Conservation (phyloP, 2,329 filamentous ascomycete genomes). For the Xylaria sp. region DNA sequence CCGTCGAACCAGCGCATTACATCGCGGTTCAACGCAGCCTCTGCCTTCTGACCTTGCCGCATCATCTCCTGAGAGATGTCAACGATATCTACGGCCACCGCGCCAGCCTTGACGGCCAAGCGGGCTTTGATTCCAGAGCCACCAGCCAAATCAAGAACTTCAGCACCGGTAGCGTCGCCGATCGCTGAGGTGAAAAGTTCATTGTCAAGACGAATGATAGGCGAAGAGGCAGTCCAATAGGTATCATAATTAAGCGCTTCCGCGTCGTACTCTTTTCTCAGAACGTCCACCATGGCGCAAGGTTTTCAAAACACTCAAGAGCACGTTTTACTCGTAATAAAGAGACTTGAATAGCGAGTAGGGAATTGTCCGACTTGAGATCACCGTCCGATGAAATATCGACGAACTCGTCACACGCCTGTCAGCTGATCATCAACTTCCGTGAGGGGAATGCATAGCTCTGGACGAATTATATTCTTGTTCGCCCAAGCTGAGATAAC, state of each 20-base stretch:
- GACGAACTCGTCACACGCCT: not conserved
- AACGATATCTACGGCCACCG: slow-evolving; percentile 46
- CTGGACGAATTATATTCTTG: not conserved
- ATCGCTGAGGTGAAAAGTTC: slow-evolving; percentile 49
- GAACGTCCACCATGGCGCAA: slow-evolving; percentile 15
- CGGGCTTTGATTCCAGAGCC: slow-evolving; percentile 48
- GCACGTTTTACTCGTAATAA: not conserved
- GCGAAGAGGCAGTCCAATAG: not conserved
- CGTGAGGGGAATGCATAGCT: slow-evolving; percentile 15
- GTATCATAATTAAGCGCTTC: slow-evolving; percentile 24
- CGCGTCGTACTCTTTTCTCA: slow-evolving; percentile 17
- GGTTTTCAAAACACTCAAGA: not conserved
- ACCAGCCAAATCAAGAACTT: slow-evolving; percentile 49
- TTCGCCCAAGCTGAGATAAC: not conserved
- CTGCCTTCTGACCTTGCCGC: slow-evolving; percentile 35
- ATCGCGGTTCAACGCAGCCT: slow-evolving; percentile 41
- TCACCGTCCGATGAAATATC: slow-evolving; percentile 2
- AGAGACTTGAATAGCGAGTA: not conserved
- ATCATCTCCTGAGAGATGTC: slow-evolving; percentile 48
- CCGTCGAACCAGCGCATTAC: slow-evolving; percentile 45
- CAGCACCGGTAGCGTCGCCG: slow-evolving; percentile 42
- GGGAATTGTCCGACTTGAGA: not conserved
- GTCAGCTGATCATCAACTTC: not conserved
- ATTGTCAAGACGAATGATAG: slow-evolving; percentile 40
- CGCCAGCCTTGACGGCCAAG: slow-evolving; percentile 44